These are phyloP conservation scores for Parmelia sp. DNA, from an alignment of 495 filamentous ascomycete genomes.

Conservation along the genomic window DNA sequence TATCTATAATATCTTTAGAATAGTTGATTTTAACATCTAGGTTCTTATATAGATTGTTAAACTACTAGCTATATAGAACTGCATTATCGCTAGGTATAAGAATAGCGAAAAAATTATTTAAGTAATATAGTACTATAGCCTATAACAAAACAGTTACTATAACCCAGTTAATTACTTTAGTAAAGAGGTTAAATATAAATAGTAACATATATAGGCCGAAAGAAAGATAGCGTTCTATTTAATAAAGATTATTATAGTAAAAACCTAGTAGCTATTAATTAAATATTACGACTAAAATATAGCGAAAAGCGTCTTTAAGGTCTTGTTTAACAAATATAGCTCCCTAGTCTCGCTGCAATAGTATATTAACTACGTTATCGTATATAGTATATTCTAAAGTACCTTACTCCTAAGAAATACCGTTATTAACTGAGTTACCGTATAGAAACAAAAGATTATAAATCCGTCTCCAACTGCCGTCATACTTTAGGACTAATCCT, in stretches of 20 bases:
- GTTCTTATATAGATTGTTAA: background rate
- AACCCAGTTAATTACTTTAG: background rate
- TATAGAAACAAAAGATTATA: background rate
- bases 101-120: conserved; percentile 7
- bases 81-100: background rate
- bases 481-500: background rate
- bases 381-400: background rate
- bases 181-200: background rate
- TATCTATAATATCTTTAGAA: background rate
- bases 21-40: background rate
- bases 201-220: background rate
- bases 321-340: background rate
- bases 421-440: background rate
- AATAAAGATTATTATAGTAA: background rate
- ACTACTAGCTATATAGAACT: background rate
- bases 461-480: background rate
- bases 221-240: background rate
- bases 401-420: background rate
- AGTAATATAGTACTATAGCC: background rate
- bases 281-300: background rate
- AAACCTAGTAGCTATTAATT: background rate
- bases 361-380: background rate
- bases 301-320: background rate
- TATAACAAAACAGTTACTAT: background rate
- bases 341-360: background rate